Base-by-base conservation (phyloP, 768 basidiomycete species). In the Pleurotus giganteus region DNA sequence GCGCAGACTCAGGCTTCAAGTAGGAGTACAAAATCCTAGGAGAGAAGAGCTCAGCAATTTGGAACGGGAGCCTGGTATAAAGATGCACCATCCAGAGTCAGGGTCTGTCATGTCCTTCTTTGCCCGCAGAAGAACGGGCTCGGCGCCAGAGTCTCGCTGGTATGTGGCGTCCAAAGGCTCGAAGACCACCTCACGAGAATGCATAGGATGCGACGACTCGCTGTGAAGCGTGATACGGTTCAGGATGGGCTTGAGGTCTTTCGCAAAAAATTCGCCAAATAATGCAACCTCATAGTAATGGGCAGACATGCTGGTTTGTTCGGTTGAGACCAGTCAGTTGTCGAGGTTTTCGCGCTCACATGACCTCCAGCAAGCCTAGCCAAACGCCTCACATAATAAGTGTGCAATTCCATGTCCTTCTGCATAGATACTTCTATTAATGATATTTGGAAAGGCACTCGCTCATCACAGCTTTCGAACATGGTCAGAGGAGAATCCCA, bases 221-320 rank as follows among this genome's bases (percentile, higher is more conserved):
- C 83, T 84, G 63, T 90, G 86, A 21, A 94, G 77, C 9, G 91
- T 90, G 56, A 92, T 84, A 32, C 91, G 81, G 68, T 93, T 89
- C 51, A 92, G 76, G 58, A 93, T 85, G 0, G 87, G 71, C 63
- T 84, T 82, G 36, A 92, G 82, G 60, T 92, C 89, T 41, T 83
- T 78, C 28, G 88, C 68, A 58, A 87, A 89, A 74, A 92, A 91
- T 63, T 90, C 89, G 57, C 88, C 90, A 54, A 86, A 89, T 58
- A 92, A 82, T 0, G 88, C 87, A 54, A 91, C 86, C 73, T 92
- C 89, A 65, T 91, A 92, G 50, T 77, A 78, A 63, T 87, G 84
- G 9, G 77, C 74, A 36, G 79, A 74, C 80, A 82, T 82, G 59
- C 34, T 46, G 41, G n/a, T n/a, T n/a, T n/a, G n/a, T n/a, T n/a